These are phyloP conservation scores for Phytophthora litchii DNA, from an alignment of 352 stramenopile genomes.

Conservation along the genomic window DNA sequence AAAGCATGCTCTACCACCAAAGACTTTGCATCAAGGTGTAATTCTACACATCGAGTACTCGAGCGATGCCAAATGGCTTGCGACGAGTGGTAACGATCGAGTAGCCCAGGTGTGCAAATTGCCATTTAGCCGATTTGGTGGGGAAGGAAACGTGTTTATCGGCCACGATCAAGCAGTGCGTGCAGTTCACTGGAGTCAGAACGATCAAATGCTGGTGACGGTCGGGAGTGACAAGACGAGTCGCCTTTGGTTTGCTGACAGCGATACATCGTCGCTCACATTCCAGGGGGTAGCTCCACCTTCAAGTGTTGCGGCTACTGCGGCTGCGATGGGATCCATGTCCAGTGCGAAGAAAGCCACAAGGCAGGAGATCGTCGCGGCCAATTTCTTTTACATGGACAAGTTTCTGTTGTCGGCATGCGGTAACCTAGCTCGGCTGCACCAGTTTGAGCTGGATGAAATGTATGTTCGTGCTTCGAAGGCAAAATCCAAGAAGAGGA, in stretches of 20 bases:
- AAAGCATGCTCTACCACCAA: slow-evolving; percentile 56
- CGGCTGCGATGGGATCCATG: slow-evolving; percentile 32
- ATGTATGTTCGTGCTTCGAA: slow-evolving; percentile 44
- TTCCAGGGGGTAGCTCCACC: slow-evolving; percentile 47
- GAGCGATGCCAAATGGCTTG: slow-evolving; percentile 75
- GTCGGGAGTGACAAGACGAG: slow-evolving; percentile 74
- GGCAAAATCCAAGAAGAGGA: slow-evolving; percentile 30
- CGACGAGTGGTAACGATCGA: slow-evolving; percentile 65
- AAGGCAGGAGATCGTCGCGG: slow-evolving; percentile 66
- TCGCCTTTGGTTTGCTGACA: slow-evolving; percentile 69
- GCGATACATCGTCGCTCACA: slow-evolving; percentile 64
- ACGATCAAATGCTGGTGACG: slow-evolving; percentile 69
- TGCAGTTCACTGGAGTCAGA: slow-evolving; percentile 78
- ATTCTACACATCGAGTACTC: slow-evolving; percentile 83
- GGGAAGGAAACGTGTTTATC: slow-evolving; percentile 70
- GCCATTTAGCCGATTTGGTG: slow-evolving; percentile 72
- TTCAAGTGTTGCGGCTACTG: slow-evolving; percentile 37
- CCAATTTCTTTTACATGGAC: slow-evolving; percentile 90
- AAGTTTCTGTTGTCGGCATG: slow-evolving; percentile 81
- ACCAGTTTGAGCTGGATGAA: slow-evolving; percentile 81
- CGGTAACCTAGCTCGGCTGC: slow-evolving; percentile 65
- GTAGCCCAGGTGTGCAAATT: slow-evolving; percentile 70
- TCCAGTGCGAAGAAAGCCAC: slow-evolving; percentile 55
- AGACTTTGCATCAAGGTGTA: slow-evolving; percentile 64
- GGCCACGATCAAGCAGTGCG: slow-evolving; percentile 73